Conservation (phyloP, 1,284 basidiomycete genomes). For the Schizophyllum commune region DNA sequence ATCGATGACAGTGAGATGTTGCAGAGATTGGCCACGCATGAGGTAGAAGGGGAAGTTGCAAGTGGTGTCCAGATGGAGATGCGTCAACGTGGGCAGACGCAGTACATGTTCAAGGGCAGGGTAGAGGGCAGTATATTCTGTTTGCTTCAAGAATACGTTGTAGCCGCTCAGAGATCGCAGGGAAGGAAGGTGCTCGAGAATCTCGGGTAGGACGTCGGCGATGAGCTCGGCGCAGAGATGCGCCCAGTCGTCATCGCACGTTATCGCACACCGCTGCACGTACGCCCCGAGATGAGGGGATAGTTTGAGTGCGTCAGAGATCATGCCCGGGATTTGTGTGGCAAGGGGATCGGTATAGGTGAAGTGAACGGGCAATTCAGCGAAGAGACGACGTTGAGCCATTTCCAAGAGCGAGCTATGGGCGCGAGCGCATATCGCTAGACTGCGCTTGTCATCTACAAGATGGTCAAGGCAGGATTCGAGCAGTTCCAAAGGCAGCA, state of each 20-base stretch:
- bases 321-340: no score
- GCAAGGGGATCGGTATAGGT: neutral
- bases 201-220: neutral
- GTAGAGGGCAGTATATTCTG: neutral
- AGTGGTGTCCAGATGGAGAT: neutral
- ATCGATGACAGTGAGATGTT: neutral
- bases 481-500: neutral
- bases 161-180: neutral
- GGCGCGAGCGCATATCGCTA: neutral
- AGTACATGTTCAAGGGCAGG: neutral
- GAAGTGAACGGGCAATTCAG: neutral
- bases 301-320: neutral
- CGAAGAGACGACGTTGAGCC: neutral
- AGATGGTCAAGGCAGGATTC: neutral
- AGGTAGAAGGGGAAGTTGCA: constrained; percentile 6
- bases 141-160: neutral
- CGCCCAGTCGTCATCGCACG: neutral
- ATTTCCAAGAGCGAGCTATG: neutral
- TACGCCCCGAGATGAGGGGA: neutral
- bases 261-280: neutral
- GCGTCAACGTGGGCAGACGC: neutral
- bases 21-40: neutral
- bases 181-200: neutral
- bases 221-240: neutral
- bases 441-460: neutral